Evolutionary conservation across 257 asterid genomes (phyloP).

Genomic region (Forsythia viridissima): DNA sequence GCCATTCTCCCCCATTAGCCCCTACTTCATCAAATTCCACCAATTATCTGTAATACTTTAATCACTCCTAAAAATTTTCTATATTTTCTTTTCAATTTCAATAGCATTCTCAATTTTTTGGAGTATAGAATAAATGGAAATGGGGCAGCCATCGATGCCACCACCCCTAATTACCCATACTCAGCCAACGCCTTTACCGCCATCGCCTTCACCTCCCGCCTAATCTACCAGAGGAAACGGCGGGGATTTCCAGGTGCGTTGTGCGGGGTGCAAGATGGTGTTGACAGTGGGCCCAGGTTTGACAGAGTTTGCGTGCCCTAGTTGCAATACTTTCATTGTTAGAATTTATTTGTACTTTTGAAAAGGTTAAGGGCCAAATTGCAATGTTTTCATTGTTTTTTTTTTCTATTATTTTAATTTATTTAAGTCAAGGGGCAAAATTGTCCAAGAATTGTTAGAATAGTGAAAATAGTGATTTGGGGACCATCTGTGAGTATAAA

Average conservation of each 20-base stretch:
- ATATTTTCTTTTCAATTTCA: neutral
- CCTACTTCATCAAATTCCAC: neutral
- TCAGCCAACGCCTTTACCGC: slow-evolving; percentile 30
- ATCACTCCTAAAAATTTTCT: neutral
- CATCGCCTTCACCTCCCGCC: slow-evolving; percentile 34
- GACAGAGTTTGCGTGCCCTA: slow-evolving; percentile 92
- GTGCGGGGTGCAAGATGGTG: slow-evolving; percentile 95
- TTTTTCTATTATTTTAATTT: too few relatives aligned
- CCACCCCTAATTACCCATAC: slow-evolving; percentile 50
- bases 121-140: slow-evolving; percentile 10
- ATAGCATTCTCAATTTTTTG: neutral
- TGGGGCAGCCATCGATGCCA: slow-evolving; percentile 86
- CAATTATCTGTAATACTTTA: neutral
- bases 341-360: too few relatives aligned
- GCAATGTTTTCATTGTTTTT: too few relatives aligned
- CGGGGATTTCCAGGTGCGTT: slow-evolving; percentile 79
- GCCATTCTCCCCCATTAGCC: neutral
- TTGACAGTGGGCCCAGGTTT: slow-evolving; percentile 69
- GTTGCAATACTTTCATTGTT: slow-evolving; percentile 39
- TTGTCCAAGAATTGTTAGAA: too few relatives aligned
- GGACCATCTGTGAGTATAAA: too few relatives aligned
- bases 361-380: too few relatives aligned
- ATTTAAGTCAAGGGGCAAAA: too few relatives aligned
- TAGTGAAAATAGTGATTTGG: too few relatives aligned
- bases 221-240: slow-evolving; percentile 31